A percentile compares a stretch with the other conserved stretches of the same genome.
These are phyloP conservation scores for Sutorius australiensis DNA, from an alignment of 768 basidiomycete species.

Conservation along the genomic window DNA sequence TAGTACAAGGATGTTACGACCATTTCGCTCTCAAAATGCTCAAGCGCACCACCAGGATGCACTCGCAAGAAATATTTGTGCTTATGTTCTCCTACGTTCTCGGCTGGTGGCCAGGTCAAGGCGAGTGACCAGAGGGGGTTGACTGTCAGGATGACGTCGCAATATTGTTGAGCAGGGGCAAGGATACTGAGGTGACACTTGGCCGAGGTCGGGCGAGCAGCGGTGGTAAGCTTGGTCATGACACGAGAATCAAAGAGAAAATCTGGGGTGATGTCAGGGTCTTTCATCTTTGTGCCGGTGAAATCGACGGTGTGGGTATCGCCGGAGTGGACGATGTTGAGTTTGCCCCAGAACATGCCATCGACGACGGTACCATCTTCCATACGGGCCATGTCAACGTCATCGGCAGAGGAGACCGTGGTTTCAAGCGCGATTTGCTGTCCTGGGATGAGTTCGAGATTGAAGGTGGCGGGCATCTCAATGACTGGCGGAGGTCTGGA, in stretches of 20 bases:
- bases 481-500: conserved; percentile 63
- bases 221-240: conserved; percentile 71
- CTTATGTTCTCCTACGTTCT: conserved; percentile 62
- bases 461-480: conserved; percentile 86
- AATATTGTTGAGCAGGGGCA: conserved; percentile 71
- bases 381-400: conserved; percentile 88
- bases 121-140: conserved; percentile 73
- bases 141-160: conserved; percentile 70
- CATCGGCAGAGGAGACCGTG: conserved; percentile 69
- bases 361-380: conserved; percentile 85
- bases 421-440: conserved; percentile 80
- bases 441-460: conserved; percentile 73
- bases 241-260: conserved; percentile 74
- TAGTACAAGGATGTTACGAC: conserved; percentile 81
- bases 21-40: conserved; percentile 82
- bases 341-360: conserved; percentile 85
- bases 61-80: conserved; percentile 81
- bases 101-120: conserved; percentile 75
- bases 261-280: conserved; percentile 61
- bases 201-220: conserved; percentile 69
- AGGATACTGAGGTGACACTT: conserved; percentile 74
- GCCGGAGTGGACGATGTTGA: conserved; percentile 74
- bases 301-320: conserved; percentile 82
- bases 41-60: conserved; percentile 80
- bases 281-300: conserved; percentile 67